Evolutionary conservation across 805 yeast species (phyloP).

Genomic region (Kodamaea lidongshanica): DNA sequence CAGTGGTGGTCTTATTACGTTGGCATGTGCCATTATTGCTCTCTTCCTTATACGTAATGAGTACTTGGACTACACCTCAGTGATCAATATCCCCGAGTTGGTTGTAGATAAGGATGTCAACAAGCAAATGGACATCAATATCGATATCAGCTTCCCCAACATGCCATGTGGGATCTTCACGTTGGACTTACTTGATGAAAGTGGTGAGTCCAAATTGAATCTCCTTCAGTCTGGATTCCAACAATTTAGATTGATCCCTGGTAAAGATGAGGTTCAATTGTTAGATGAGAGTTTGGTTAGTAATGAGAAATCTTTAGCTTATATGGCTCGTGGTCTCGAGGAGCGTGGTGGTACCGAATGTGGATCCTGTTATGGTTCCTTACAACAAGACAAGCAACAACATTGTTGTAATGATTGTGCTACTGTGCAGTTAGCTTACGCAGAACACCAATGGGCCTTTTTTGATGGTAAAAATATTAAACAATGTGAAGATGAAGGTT

Average conservation of each 20-base stretch:
- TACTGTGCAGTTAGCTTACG: slow-evolving; percentile 74
- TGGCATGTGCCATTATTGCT: slow-evolving; percentile 59
- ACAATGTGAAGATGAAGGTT: slow-evolving; percentile 89
- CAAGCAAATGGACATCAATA: slow-evolving; percentile 65
- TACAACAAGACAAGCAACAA: slow-evolving; percentile 49
- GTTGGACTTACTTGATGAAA: slow-evolving; percentile 81
- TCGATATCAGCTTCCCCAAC: slow-evolving; percentile 78
- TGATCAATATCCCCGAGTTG: slow-evolving; percentile 72
- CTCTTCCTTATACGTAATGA: slow-evolving; percentile 63
- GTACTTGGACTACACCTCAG: slow-evolving; percentile 63
- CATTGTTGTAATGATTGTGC: slow-evolving; percentile 83
- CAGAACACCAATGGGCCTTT: slow-evolving; percentile 77
- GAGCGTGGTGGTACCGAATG: slow-evolving; percentile 45
- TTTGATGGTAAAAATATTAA: slow-evolving; percentile 80
- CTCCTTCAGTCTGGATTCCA: slow-evolving; percentile 64
- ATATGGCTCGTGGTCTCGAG: slow-evolving; percentile 26
- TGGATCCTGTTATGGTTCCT: slow-evolving; percentile 89
- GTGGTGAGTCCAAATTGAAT: slow-evolving; percentile 80
- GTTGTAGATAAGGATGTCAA: slow-evolving; percentile 82
- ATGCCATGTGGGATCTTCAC: slow-evolving; percentile 80
- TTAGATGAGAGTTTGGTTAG: slow-evolving; percentile 7
- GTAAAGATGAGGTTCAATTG: slow-evolving; percentile 18
- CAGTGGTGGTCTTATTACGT: slow-evolving; percentile 83
- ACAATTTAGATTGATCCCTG: slow-evolving; percentile 52
- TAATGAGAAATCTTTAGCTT: slow-evolving; percentile 21